phyloP scores from a whole-genome alignment of 371 early-diverging fungal species.

The Circinella umbellata region DNA sequence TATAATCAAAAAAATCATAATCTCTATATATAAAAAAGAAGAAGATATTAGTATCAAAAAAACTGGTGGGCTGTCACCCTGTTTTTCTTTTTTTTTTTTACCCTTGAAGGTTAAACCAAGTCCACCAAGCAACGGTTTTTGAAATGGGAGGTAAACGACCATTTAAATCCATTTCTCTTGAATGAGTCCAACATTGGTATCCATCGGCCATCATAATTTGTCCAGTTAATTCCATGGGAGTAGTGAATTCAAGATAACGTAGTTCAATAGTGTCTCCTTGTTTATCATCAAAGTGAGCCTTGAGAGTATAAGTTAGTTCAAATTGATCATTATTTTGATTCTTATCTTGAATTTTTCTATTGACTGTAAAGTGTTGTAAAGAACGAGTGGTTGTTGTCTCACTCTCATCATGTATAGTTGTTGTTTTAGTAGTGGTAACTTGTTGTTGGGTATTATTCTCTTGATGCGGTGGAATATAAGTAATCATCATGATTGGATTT shows the following conservation, averaged over 20 bases:
- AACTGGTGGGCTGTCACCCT: no score
- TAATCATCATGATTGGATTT: background rate
- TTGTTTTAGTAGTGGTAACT: background rate
- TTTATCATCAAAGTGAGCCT: background rate
- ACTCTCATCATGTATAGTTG: no score
- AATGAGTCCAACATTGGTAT: constrained; percentile 50
- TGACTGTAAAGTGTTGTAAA: background rate
- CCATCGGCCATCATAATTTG: constrained; percentile 48
- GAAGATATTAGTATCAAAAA: no score
- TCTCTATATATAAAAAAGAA: constrained; percentile 20
- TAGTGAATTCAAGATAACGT: constrained; percentile 22
- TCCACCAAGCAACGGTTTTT: constrained; percentile 41
- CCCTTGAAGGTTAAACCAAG: constrained; percentile 40
- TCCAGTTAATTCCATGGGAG: constrained; percentile 21
- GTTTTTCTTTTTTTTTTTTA: constrained; percentile 13
- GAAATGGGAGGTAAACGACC: constrained; percentile 27
- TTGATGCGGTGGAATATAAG: constrained; percentile 10
- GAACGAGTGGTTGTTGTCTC: background rate
- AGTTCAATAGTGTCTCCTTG: constrained; percentile 8
- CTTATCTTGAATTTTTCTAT: background rate
- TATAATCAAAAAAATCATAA: constrained; percentile 41
- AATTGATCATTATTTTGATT: constrained; percentile 4
- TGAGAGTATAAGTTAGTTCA: constrained; percentile 12
- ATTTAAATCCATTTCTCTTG: constrained; percentile 35
- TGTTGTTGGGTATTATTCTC: no score